These are phyloP conservation scores for Gracilariopsis chorda DNA, from an alignment of 23 red algal species.

Conservation along the genomic window DNA sequence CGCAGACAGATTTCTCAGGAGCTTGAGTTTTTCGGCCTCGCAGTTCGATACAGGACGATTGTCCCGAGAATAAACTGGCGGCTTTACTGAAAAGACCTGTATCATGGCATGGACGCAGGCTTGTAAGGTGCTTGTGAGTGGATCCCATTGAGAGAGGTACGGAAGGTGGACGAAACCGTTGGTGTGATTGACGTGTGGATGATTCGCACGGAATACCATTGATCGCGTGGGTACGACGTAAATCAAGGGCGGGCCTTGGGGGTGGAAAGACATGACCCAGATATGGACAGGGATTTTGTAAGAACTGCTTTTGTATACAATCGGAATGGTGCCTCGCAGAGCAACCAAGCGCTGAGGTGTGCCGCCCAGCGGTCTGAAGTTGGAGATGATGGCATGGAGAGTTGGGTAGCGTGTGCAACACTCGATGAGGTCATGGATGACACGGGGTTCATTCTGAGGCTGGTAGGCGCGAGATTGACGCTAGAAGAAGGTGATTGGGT, in stretches of 20 bases:
- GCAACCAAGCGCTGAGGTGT: conserved; percentile 7
- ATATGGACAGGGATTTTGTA: conserved; percentile 45
- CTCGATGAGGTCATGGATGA: conserved; percentile 33
- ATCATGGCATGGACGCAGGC: conserved; percentile 21
- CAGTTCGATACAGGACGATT: neutral
- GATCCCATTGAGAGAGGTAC: conserved; percentile 44
- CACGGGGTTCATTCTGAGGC: conserved; percentile 26
- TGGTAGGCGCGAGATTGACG: conserved; percentile 25
- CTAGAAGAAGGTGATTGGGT: too few species aligned
- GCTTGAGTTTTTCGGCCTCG: neutral
- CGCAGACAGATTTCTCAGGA: neutral
- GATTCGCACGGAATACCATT: conserved; percentile 21
- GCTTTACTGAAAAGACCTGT: conserved; percentile 36
- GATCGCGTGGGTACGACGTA: conserved; percentile 24
- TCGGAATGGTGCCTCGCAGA: conserved; percentile 29
- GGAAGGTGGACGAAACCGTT: conserved; percentile 33
- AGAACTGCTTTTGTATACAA: conserved; percentile 1
- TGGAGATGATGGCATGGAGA: neutral
- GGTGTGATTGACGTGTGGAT: conserved; percentile 13
- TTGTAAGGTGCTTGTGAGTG: neutral
- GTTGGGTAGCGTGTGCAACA: conserved; percentile 33
- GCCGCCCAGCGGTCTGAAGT: neutral
- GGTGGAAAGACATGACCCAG: conserved; percentile 24
- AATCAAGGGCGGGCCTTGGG: conserved; percentile 3
- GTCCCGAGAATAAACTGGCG: conserved; percentile 20